These are phyloP conservation scores for Chloridella minuta DNA, from an alignment of 352 stramenopile genomes.

Conservation along the genomic window DNA sequence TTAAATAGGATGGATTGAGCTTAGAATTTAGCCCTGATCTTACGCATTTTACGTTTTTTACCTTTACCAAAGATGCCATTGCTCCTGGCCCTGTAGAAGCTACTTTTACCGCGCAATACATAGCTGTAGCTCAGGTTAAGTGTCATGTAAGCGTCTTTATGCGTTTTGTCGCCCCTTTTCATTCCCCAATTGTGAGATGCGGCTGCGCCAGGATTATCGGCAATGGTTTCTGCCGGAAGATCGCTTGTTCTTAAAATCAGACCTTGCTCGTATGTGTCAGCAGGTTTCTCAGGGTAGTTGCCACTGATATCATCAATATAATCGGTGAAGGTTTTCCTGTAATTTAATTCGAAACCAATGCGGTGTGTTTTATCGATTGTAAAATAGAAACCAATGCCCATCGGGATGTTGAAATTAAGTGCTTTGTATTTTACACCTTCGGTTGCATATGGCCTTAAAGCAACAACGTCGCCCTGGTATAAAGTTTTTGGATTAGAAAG, in stretches of 20 bases:
- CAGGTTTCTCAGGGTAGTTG: neutral
- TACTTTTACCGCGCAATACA: neutral
- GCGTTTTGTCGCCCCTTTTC: neutral
- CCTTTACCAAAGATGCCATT: neutral
- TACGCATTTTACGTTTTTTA: constrained; percentile 1
- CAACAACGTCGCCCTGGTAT: neutral
- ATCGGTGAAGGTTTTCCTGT: neutral
- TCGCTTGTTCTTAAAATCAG: neutral
- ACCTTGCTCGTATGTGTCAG: neutral
- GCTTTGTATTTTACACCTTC: neutral
- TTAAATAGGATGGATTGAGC: neutral
- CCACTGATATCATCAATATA: neutral
- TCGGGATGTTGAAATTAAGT: neutral
- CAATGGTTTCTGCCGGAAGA: neutral
- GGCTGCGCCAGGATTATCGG: neutral
- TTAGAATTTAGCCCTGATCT: neutral
- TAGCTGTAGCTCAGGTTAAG: neutral
- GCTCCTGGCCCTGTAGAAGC: neutral
- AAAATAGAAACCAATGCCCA: neutral
- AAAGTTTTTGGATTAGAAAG: neutral
- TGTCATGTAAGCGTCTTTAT: neutral
- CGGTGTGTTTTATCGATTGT: neutral
- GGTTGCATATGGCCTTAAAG: neutral
- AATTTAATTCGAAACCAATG: neutral
- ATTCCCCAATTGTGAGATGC: neutral